phyloP scores from a whole-genome alignment of 2,329 filamentous ascomycete species.

The Xylariales sp. region DNA sequence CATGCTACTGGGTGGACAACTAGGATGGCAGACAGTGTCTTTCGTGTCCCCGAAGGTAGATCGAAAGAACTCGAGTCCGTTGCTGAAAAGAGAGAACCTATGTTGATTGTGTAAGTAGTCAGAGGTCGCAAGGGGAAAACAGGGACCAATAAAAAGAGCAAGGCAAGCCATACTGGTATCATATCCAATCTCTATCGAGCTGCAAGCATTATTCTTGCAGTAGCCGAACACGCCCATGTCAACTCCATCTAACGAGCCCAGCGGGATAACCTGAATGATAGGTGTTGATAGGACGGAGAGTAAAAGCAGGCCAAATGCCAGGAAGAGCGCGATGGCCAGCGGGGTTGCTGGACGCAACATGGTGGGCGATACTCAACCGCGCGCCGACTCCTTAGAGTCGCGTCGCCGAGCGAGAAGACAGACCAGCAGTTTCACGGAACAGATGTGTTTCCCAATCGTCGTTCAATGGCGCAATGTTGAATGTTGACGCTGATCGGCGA shows the following conservation, averaged over 20 bases:
- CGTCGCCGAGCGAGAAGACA: conserved; percentile 15
- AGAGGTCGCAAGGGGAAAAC: neutral
- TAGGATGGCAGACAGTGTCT: conserved; percentile 77
- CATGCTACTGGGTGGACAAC: conserved; percentile 91
- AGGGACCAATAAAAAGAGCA: too few relatives aligned
- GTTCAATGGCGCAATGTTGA: too few relatives aligned
- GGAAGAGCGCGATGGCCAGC: conserved; percentile 77
- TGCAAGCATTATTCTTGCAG: conserved; percentile 66
- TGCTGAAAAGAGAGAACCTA: conserved; percentile 13
- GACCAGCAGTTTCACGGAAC: too few relatives aligned
- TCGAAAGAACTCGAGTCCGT: conserved; percentile 43
- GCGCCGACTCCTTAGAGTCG: conserved; percentile 24
- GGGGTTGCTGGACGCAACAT: conserved; percentile 93
- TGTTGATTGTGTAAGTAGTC: conserved; percentile 10
- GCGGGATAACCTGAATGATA: conserved; percentile 77
- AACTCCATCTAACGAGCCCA: conserved; percentile 71
- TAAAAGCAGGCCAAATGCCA: conserved; percentile 79
- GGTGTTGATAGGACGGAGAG: conserved; percentile 89
- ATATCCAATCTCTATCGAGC: conserved; percentile 77
- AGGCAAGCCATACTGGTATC: conserved; percentile 75
- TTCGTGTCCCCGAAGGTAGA: conserved; percentile 46
- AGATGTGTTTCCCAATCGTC: too few relatives aligned
- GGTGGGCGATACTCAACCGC: conserved; percentile 35
- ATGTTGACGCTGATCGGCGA: too few relatives aligned
- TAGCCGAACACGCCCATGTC: conserved; percentile 92